A percentile compares a stretch with the other conserved stretches of the same genome.
Evolutionary conservation across 2,329 filamentous ascomycete genomes (phyloP).

Genomic region (Dryadomyces quercus-mongolicae): DNA sequence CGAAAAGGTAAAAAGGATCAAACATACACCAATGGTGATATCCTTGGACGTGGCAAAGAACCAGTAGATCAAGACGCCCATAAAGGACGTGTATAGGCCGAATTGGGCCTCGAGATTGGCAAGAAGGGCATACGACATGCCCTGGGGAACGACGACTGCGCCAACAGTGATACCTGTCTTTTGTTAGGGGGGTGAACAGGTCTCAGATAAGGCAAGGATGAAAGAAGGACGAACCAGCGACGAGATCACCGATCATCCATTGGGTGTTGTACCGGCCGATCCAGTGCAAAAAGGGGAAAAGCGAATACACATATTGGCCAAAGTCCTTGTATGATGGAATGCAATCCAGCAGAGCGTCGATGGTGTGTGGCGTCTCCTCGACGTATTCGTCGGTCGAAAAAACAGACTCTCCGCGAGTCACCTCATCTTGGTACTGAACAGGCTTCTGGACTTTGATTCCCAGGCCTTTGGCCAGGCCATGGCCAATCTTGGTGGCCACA

Average conservation of each 20-base stretch:
- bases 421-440: conserved; percentile 45
- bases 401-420: conserved; percentile 67
- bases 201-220: not conserved
- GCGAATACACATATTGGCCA: conserved; percentile 47
- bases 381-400: conserved; percentile 73
- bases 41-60: conserved; percentile 97
- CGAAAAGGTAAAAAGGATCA: conserved; percentile 6
- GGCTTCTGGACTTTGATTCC: conserved; percentile 70
- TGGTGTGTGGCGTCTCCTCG: conserved; percentile 65
- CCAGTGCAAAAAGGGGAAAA: conserved; percentile 90
- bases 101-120: conserved; percentile 72
- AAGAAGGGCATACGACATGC: conserved; percentile 87
- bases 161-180: conserved; percentile 38
- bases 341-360: conserved; percentile 58
- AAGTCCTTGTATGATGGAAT: conserved; percentile 46
- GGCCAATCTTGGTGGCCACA: conserved; percentile 49
- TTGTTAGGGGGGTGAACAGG: conserved; percentile 1
- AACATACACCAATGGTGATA: conserved; percentile 74
- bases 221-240: conserved; percentile 54
- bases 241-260: conserved; percentile 81
- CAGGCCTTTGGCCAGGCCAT: conserved; percentile 62
- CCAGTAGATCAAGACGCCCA: conserved; percentile 92
- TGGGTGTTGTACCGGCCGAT: conserved; percentile 76
- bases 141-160: conserved; percentile 78
- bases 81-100: conserved; percentile 90